Conservation (phyloP, 352 stramenopile genomes). For the Pythium insidiosum region DNA sequence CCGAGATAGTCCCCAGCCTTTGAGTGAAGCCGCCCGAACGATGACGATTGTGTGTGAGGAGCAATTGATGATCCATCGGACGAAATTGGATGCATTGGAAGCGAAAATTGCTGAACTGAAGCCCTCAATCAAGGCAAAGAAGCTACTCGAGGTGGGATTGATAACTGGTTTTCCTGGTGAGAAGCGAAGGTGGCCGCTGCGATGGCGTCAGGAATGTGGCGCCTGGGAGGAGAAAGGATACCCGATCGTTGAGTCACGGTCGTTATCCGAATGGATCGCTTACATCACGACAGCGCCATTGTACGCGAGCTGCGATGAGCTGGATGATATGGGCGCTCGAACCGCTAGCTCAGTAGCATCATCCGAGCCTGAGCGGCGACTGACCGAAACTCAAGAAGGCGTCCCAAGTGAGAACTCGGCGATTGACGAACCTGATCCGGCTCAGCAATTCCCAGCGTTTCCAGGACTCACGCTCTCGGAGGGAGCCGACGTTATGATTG, state of each 20-base stretch:
- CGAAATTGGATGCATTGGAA: conserved; percentile 53
- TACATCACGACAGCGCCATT: conserved; percentile 62
- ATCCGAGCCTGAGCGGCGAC: conserved; percentile 14
- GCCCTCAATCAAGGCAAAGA: conserved; percentile 23
- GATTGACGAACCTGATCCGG: background rate
- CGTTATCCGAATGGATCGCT: conserved; percentile 69
- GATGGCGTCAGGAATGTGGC: conserved; percentile 73
- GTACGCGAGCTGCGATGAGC: conserved; percentile 50
- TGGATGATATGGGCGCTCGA: too few relatives aligned
- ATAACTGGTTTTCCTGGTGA: conserved; percentile 16
- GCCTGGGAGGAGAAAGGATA: conserved; percentile 60
- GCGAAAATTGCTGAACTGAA: conserved; percentile 49
- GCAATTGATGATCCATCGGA: conserved; percentile 61
- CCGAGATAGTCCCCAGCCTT: conserved; percentile 36
- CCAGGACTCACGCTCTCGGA: conserved; percentile 60
- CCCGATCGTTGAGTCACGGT: conserved; percentile 45
- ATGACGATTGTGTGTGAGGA: conserved; percentile 71
- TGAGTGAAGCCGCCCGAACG: conserved; percentile 63
- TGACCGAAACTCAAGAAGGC: background rate
- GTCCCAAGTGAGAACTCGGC: background rate
- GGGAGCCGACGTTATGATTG: conserved; percentile 72
- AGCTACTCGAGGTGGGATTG: conserved; percentile 22
- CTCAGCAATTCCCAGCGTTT: conserved; percentile 7
- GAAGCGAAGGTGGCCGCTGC: conserved; percentile 51
- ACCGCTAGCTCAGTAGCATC: too few relatives aligned